Evolutionary conservation across 2,329 filamentous ascomycete genomes (phyloP).

Genomic region (Chrysoporthe puriensis): DNA sequence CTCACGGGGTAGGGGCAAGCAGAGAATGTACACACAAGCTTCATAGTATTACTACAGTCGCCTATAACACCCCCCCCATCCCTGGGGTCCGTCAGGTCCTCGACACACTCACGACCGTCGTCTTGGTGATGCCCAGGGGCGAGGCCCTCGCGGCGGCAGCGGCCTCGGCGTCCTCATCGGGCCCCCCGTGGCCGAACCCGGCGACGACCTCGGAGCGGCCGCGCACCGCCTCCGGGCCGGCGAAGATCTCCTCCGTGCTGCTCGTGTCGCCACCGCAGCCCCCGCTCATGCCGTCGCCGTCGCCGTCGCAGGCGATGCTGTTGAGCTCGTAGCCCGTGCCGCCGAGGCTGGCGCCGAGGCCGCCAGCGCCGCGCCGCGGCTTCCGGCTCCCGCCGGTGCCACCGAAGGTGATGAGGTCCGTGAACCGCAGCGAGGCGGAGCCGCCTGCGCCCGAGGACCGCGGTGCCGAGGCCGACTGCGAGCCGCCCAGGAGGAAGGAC

Average conservation of each 20-base stretch:
- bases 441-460: too few species aligned
- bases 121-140: background rate
- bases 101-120: background rate
- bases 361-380: background rate
- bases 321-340: background rate
- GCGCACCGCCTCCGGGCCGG: background rate
- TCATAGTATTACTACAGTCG: too few species aligned
- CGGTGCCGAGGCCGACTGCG: background rate
- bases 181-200: background rate
- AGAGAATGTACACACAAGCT: too few species aligned
- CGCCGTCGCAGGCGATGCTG: background rate
- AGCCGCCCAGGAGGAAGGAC: conserved; percentile 1
- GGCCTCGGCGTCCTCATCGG: background rate
- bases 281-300: background rate
- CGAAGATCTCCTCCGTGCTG: conserved; percentile 6
- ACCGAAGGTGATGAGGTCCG: conserved; percentile 1
- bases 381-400: background rate
- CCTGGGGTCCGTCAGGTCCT: background rate
- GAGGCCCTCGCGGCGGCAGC: background rate
- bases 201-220: background rate
- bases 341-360: too few species aligned
- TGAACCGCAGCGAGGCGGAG: background rate
- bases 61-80: background rate
- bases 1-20: too few species aligned
- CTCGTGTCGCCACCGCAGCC: background rate